A percentile compares a stretch with the other conserved stretches of the same genome.
phyloP scores from a whole-genome alignment of 129 eudicot genomes.

The Rutidosis leptorrhynchoides region DNA sequence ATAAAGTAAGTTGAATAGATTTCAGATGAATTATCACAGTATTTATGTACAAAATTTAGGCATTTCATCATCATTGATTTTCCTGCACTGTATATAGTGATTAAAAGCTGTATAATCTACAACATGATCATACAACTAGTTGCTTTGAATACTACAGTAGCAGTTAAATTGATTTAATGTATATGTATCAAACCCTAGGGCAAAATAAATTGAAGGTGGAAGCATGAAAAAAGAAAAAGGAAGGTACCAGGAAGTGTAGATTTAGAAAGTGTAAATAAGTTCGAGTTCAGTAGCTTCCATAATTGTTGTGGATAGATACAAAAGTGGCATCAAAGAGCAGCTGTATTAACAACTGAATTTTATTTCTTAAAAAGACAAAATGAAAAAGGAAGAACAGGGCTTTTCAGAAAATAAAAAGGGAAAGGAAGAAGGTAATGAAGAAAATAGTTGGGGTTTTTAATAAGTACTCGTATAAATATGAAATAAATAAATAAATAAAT shows the following conservation, averaged over 20 bases:
- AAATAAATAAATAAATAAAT: no score
- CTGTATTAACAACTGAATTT: background rate
- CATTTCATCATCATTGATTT: background rate
- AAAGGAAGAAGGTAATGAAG: background rate
- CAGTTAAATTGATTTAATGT: background rate
- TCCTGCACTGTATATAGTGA: constrained; percentile 14
- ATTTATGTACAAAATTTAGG: background rate
- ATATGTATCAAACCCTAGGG: background rate
- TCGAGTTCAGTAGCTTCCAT: constrained; percentile 70
- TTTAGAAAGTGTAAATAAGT: constrained; percentile 13
- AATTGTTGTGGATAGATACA: background rate
- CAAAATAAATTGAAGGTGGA: background rate
- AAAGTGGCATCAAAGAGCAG: background rate
- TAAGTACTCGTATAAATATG: no score
- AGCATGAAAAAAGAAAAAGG: background rate
- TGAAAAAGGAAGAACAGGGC: background rate
- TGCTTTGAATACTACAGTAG: background rate
- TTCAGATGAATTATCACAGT: background rate
- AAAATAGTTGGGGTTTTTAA: background rate
- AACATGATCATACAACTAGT: background rate
- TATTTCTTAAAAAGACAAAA: background rate
- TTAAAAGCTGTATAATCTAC: constrained; percentile 7
- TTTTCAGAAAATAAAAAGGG: background rate
- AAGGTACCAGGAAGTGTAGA: constrained; percentile 15
- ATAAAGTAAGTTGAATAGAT: background rate